These are phyloP conservation scores for Cladophialophora immunda DNA, from an alignment of 2,329 filamentous ascomycete genomes.

Conservation along the genomic window DNA sequence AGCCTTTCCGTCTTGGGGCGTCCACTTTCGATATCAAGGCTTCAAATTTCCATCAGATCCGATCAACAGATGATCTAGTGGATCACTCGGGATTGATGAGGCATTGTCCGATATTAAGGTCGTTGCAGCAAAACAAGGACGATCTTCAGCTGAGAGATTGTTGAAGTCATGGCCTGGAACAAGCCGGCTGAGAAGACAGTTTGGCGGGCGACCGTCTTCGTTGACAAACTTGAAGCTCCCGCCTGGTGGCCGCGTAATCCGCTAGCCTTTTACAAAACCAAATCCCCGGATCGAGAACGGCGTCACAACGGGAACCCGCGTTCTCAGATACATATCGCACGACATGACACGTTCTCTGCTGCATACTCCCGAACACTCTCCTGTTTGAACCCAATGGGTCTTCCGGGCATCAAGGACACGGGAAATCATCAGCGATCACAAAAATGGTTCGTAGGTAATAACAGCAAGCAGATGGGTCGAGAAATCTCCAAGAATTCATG, in stretches of 20 bases:
- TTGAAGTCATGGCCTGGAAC: neutral
- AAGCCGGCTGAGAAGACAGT: neutral
- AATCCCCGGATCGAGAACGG: slow-evolving; percentile 27
- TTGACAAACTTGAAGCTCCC: slow-evolving; percentile 17
- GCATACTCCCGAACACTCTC: slow-evolving; percentile 7
- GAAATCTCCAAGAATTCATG: neutral
- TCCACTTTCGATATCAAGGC: slow-evolving; percentile 36
- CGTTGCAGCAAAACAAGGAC: slow-evolving; percentile 1
- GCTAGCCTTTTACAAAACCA: slow-evolving; percentile 19
- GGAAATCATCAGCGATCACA: neutral
- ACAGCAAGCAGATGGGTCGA: neutral
- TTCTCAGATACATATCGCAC: slow-evolving; percentile 27
- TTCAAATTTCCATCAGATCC: slow-evolving; percentile 38
- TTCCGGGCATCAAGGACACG: neutral
- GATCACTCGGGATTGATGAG: neutral
- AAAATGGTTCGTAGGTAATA: neutral
- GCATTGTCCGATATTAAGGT: slow-evolving; percentile 12
- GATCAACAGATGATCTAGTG: slow-evolving; percentile 15
- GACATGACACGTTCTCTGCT: slow-evolving; percentile 34
- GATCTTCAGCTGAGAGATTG: slow-evolving; percentile 1
- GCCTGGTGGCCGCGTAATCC: slow-evolving; percentile 10
- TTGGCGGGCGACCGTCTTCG: neutral
- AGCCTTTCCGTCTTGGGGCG: slow-evolving; percentile 17
- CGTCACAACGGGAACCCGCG: slow-evolving; percentile 28
- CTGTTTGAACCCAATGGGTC: neutral